Conservation (phyloP, 163 green algal species). For the Chloromonas sp. region DNA sequence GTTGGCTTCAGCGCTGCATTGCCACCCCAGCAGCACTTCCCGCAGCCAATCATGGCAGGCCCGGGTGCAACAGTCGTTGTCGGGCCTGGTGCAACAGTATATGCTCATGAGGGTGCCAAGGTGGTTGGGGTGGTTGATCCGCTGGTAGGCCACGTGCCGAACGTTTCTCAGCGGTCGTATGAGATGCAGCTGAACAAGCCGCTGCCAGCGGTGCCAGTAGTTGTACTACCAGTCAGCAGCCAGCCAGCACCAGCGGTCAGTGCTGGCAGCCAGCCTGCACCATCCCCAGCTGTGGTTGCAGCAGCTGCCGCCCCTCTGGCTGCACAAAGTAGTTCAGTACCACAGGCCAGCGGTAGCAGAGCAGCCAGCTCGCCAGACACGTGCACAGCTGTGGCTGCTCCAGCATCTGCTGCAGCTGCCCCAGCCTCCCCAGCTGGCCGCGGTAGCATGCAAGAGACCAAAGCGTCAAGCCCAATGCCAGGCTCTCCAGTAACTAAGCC, state of each 20-base stretch:
- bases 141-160: background rate
- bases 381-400: background rate
- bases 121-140: background rate
- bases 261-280: too few species aligned
- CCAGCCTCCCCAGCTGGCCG: too few species aligned
- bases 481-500: too few species aligned
- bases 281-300: too few species aligned
- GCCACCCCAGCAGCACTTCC: background rate
- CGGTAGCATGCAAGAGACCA: too few species aligned
- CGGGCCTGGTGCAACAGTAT: background rate
- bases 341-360: too few species aligned
- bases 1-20: background rate
- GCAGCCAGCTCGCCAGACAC: too few species aligned
- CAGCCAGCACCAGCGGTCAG: too few species aligned
- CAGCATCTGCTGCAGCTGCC: background rate
- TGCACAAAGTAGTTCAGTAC: too few species aligned
- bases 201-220: background rate
- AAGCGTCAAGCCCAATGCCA: too few species aligned
- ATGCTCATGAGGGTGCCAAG: background rate
- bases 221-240: background rate
- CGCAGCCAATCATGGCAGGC: background rate
- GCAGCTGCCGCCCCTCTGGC: too few species aligned
- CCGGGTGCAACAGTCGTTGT: background rate
- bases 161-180: background rate
- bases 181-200: background rate